phyloP scores from a whole-genome alignment of 805 yeast species.

The Candida xyloterini region DNA sequence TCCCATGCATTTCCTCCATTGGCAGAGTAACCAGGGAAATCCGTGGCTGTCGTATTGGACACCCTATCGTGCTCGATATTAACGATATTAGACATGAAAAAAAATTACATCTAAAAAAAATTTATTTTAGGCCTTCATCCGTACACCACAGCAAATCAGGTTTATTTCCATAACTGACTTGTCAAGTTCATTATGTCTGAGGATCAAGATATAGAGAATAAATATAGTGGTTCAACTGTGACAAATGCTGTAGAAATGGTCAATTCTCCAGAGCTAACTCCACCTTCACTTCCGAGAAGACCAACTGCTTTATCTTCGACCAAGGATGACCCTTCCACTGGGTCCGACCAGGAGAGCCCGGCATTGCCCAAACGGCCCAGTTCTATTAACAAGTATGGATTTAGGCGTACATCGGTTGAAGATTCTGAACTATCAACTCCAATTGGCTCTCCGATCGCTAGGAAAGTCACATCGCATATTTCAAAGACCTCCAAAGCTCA shows the following conservation, averaged over 20 bases:
- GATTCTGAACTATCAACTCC: slow-evolving; percentile 17
- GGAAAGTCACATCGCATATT: neutral
- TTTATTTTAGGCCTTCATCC: slow-evolving; percentile 1
- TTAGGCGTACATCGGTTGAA: slow-evolving; percentile 14
- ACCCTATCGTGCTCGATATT: slow-evolving; percentile 90
- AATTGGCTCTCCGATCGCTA: slow-evolving; percentile 1
- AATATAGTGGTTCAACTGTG: neutral
- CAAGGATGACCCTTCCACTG: neutral
- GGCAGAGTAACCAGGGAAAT: slow-evolving; percentile 80
- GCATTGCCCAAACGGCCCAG: slow-evolving; percentile 14
- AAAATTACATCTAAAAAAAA: slow-evolving; percentile 1
- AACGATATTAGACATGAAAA: slow-evolving; percentile 53
- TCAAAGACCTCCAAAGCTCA: neutral
- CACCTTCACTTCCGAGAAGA: neutral
- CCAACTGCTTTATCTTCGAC: neutral
- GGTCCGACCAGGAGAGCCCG: slow-evolving; percentile 5
- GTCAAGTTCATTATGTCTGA: neutral
- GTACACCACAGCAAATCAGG: slow-evolving; percentile 2
- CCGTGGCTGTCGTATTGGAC: slow-evolving; percentile 83
- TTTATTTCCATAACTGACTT: neutral
- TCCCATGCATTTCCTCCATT: slow-evolving; percentile 76
- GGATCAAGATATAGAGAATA: neutral
- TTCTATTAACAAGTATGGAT: slow-evolving; percentile 7
- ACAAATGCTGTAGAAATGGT: neutral
- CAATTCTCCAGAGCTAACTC: neutral